A percentile compares a stretch with the other conserved stretches of the same genome.
Evolutionary conservation across 176 grass and related monocot species (phyloP).

Genomic region (barley (Hordeum vulgare)): DNA sequence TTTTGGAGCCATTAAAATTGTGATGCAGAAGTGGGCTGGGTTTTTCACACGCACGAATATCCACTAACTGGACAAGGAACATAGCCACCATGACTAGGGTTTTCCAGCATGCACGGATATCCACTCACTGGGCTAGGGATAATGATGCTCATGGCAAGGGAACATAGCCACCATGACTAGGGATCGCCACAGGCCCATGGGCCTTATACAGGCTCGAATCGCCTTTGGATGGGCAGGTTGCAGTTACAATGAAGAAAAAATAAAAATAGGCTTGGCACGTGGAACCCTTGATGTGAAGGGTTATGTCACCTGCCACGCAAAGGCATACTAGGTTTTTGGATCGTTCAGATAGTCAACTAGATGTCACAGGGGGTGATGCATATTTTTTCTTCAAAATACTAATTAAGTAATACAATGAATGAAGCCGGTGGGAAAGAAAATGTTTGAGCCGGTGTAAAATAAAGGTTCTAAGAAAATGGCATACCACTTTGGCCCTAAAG

Average conservation of each 20-base stretch:
- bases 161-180: not conserved
- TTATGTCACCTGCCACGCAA: too few relatives aligned
- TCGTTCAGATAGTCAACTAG: not conserved
- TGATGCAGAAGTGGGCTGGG: not conserved
- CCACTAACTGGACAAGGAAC: not conserved
- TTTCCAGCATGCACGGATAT: not conserved
- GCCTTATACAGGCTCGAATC: not conserved
- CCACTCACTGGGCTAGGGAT: not conserved
- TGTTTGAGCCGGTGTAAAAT: not conserved
- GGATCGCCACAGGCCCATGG: not conserved
- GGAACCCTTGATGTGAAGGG: too few relatives aligned
- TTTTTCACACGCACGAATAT: not conserved
- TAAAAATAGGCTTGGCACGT: not conserved
- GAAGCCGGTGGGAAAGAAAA: not conserved
- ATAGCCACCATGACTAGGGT: not conserved
- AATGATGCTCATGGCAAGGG: not conserved
- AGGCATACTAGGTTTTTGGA: not conserved
- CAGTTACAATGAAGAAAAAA: not conserved
- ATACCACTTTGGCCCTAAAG: constrained; percentile 62
- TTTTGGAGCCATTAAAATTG: not conserved
- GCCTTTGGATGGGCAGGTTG: not conserved
- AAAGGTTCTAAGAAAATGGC: not conserved
- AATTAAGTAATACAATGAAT: not conserved
- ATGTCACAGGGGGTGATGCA: not conserved
- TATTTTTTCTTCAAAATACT: not conserved